These are phyloP conservation scores for Clitopilus hobsonii DNA, from an alignment of 768 basidiomycete genomes.

Conservation along the genomic window DNA sequence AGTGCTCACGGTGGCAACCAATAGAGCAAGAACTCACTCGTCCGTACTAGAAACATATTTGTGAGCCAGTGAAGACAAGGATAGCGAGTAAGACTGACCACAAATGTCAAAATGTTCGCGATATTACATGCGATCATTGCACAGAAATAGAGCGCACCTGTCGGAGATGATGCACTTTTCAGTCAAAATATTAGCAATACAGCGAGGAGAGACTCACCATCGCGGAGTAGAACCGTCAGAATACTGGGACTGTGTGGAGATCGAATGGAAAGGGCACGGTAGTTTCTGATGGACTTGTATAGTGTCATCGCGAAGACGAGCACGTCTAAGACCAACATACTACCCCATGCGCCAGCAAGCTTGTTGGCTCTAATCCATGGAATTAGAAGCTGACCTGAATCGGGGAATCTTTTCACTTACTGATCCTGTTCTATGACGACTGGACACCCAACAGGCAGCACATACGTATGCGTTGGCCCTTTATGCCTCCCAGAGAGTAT, in stretches of 20 bases:
- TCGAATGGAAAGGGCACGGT: not conserved
- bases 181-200: too few species aligned
- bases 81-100: not conserved
- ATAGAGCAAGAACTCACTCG: not conserved
- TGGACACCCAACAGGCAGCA: conserved; percentile 19
- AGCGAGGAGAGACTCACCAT: conserved; percentile 9
- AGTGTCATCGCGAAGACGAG: conserved; percentile 16
- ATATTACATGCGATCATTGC: not conserved
- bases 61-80: not conserved
- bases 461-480: conserved; percentile 8
- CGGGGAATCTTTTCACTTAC: conserved; percentile 13
- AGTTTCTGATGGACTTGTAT: conserved; percentile 10
- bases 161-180: too few species aligned
- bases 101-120: not conserved
- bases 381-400: too few species aligned
- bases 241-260: not conserved
- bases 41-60: not conserved
- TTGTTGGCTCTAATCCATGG: conserved; percentile 2
- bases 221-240: conserved; percentile 9
- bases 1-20: too few species aligned
- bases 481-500: conserved; percentile 16
- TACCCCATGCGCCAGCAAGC: conserved; percentile 12
- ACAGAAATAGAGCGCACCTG: not conserved
- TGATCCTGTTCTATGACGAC: conserved; percentile 12
- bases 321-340: conserved; percentile 14